Evolutionary conservation across 2,329 filamentous ascomycete species (phyloP).

Genomic region (Mollisia scopiformis): DNA sequence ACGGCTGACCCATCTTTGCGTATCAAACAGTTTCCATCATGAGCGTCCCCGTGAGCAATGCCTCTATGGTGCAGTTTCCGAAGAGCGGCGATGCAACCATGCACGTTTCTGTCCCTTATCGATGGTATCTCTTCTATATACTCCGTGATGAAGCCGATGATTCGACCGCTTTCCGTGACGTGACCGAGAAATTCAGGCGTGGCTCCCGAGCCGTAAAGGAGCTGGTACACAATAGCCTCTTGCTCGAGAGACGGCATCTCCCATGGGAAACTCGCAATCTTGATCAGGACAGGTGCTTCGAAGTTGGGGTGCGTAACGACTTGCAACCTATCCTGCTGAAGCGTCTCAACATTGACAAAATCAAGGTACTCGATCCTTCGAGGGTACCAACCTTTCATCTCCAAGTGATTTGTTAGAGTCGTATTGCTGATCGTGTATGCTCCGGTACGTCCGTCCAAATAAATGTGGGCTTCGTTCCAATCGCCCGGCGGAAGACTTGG

Average conservation of each 20-base stretch:
- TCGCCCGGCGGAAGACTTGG: not conserved
- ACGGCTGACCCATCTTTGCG: conserved; percentile 7
- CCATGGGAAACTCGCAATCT: conserved; percentile 6
- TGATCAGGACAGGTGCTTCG: conserved; percentile 6
- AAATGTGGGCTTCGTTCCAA: conserved; percentile 3
- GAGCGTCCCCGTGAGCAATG: conserved; percentile 10
- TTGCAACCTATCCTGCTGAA: conserved; percentile 7
- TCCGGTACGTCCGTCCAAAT: not conserved
- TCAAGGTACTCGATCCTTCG: conserved; percentile 7
- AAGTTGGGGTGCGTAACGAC: conserved; percentile 10
- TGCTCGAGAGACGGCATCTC: conserved; percentile 2
- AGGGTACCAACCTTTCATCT: not conserved
- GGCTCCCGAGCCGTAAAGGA: conserved; percentile 5
- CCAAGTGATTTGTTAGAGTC: not conserved
- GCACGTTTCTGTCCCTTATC: not conserved
- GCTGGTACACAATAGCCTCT: not conserved
- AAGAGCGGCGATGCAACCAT: conserved; percentile 4
- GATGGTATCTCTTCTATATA: conserved; percentile 6
- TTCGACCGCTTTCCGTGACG: conserved; percentile 5
- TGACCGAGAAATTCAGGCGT: conserved; percentile 16
- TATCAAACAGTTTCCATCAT: conserved; percentile 10
- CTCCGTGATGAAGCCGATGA: conserved; percentile 10
- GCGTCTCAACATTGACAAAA: conserved; percentile 1
- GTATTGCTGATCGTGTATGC: not conserved
- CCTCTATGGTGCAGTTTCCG: conserved; percentile 3